Evolutionary conservation across 2,329 filamentous ascomycete genomes (phyloP).

Genomic region (Calonectria fujianensis): DNA sequence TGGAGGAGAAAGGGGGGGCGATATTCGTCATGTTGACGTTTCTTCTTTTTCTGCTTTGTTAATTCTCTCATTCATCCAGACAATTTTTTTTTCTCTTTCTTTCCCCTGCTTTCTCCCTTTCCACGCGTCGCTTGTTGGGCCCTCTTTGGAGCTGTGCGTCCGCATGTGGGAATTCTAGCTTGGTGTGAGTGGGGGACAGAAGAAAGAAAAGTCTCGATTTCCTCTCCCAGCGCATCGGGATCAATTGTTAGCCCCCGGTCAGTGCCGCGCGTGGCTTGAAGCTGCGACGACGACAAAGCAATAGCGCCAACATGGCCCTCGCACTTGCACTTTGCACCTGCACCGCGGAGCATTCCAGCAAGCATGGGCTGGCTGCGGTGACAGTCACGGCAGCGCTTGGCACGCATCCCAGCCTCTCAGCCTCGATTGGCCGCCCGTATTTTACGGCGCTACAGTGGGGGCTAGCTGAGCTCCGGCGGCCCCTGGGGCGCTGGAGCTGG

Average conservation of each 20-base stretch:
- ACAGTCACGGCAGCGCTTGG: conserved; percentile 14
- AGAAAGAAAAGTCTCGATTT: conserved; percentile 9
- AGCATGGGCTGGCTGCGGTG: conserved; percentile 6
- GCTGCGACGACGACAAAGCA: conserved; percentile 21
- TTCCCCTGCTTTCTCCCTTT: neutral
- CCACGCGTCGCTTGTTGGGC: conserved; percentile 10
- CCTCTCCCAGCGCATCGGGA: conserved; percentile 1
- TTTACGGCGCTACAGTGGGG: conserved; percentile 28
- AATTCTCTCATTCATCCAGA: conserved; percentile 2
- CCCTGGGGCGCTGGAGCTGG: conserved; percentile 10
- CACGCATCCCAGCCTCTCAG: conserved; percentile 27
- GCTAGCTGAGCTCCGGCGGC: conserved; percentile 2
- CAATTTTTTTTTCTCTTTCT: neutral
- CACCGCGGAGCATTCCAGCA: conserved; percentile 1
- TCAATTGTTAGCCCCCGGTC: conserved; percentile 11
- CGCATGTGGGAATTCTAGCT: conserved; percentile 4
- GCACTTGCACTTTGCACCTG: conserved; percentile 15
- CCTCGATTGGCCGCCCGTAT: conserved; percentile 28
- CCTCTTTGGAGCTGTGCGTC: conserved; percentile 11
- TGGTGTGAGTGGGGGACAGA: conserved; percentile 29
- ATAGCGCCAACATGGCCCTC: conserved; percentile 13
- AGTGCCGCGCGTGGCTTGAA: conserved; percentile 17
- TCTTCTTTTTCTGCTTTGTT: conserved; percentile 14
- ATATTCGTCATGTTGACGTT: conserved; percentile 3
- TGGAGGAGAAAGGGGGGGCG: neutral